A percentile compares a stretch with the other conserved stretches of the same genome.
Conservation (phyloP, 805 yeast genomes). For the Candida alai region DNA sequence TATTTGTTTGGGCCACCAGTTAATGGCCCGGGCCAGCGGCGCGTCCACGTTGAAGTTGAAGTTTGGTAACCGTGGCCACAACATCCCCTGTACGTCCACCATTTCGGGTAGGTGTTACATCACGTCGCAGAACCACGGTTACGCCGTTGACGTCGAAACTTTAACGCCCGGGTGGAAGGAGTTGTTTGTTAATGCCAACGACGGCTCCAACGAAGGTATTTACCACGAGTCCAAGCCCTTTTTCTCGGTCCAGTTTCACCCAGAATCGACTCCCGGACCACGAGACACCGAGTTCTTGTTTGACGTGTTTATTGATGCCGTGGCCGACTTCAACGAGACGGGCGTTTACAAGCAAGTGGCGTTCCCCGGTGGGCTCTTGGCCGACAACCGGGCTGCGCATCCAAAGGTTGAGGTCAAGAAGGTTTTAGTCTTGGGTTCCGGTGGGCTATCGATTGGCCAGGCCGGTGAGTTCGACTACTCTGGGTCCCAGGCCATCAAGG, state of each 20-base stretch:
- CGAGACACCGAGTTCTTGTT: conserved; percentile 96
- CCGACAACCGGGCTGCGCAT: conserved; percentile 68
- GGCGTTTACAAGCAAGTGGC: conserved; percentile 64
- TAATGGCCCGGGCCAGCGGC: conserved; percentile 92
- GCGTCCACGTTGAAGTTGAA: conserved; percentile 89
- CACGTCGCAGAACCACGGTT: conserved; percentile 98
- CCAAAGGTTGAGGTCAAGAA: conserved; percentile 85
- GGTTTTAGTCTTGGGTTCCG: conserved; percentile 92
- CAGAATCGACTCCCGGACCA: conserved; percentile 99
- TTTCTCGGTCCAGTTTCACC: conserved; percentile 98
- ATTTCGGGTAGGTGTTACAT: conserved; percentile 95
- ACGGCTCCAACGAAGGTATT: conserved; percentile 97
- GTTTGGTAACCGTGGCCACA: conserved; percentile 99
- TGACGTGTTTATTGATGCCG: conserved; percentile 85
- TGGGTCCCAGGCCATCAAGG: conserved; percentile 98
- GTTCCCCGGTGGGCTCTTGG: conserved; percentile 86
- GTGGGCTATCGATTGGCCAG: conserved; percentile 98
- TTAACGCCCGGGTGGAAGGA: conserved; percentile 84
- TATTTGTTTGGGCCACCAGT: conserved; percentile 97
- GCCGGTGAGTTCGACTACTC: conserved; percentile 99
- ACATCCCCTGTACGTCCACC: conserved; percentile 89
- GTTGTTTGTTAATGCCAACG: conserved; percentile 92
- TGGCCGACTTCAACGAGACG: conserved; percentile 58
- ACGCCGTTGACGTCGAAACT: conserved; percentile 83
- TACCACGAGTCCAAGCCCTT: conserved; percentile 83